Evolutionary conservation across 345 rosid species (phyloP), one percentile per base, ranked within the genome.

Genomic region (Kandelia obovata): DNA sequence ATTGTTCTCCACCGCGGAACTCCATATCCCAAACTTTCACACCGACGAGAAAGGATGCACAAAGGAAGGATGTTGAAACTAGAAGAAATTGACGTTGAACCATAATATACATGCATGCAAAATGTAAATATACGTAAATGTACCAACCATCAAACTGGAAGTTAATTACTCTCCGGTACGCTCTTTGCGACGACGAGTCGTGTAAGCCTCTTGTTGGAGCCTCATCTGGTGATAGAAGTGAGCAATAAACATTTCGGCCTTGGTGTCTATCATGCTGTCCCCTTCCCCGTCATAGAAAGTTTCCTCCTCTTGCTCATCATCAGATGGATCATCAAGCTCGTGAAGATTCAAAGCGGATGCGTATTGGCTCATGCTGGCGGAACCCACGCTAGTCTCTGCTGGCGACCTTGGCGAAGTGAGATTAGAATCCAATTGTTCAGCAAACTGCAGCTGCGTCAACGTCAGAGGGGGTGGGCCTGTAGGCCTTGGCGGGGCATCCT

Each of bases 191-290:
- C 7, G 5, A 20, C 7, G 9, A 27, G 0, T 30, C 21, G 10
- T 57, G 9, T 53, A 51, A 28, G 59, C 23, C 30, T 11, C 5
- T 57, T 77, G 68, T 71, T 88, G 92, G 62, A 79, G 73, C 80
- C 73, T 83, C 76, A 88, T 88, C 73, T 88, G 88, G 23, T 68
- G 74, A 64, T 90, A 86, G 58, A 90, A 90, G 15, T 61, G 82
- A 30, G 72, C 71, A 8, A 90, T 90, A 66, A 91, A 91, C 53
- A 78, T 79, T 71, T 91, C 96, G 2, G 96, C 96, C 80, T 88
- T 91, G 72, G 60, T 68, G 49, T 91, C 92, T 35, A 91, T 87
- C 92, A 81, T 83, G 30, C 88, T 89, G 4, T 84, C 92, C 15
- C 46, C 80, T 21, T 73, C 68, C 17, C 56, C 78, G 21, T 68